Percentiles rank a stretch among this genome's conserved stretches.
These are phyloP conservation scores for Narthecium ossifragum DNA, from an alignment of 106 monocot genomes.

Conservation along the genomic window DNA sequence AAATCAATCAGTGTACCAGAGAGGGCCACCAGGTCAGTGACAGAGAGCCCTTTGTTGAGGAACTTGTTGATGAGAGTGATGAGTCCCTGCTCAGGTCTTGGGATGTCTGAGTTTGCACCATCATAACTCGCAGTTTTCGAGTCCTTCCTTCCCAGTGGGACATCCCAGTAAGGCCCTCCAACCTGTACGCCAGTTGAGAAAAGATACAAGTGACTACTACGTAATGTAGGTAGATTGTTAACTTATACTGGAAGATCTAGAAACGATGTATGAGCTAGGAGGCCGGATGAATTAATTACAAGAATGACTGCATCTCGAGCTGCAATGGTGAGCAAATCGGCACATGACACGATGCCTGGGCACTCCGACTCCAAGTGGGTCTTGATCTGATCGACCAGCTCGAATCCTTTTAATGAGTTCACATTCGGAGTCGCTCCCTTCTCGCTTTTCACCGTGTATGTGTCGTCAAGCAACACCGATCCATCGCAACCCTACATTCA, in stretches of 20 bases:
- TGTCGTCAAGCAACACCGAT: conserved; percentile 60
- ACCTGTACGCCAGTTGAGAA: too few species aligned
- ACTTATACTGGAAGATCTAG: too few species aligned
- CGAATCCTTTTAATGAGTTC: conserved; percentile 48
- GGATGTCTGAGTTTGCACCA: conserved; percentile 58
- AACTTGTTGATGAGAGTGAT: conserved; percentile 58
- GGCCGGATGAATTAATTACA: too few species aligned
- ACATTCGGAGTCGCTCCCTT: conserved; percentile 32
- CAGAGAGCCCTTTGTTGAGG: conserved; percentile 57
- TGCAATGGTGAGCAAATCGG: conserved; percentile 76
- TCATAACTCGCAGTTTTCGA: conserved; percentile 61
- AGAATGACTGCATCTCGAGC: conserved; percentile 71
- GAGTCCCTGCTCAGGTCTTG: conserved; percentile 45
- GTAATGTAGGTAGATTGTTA: too few species aligned
- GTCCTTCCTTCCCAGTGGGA: conserved; percentile 69
- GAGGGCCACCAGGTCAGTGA: conserved; percentile 74
- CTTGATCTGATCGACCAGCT: conserved; percentile 53
- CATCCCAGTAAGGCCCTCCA: conserved; percentile 91
- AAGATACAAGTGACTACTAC: too few species aligned
- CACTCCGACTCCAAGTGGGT: conserved; percentile 77
- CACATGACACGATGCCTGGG: conserved; percentile 71
- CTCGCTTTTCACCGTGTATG: conserved; percentile 37
- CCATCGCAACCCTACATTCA: conserved; percentile 68
- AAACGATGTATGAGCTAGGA: too few species aligned
- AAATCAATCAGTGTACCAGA: conserved; percentile 31